Percentiles rank a stretch among this genome's conserved stretches.
Evolutionary conservation across 164 flowering plant genomes (phyloP).

Genomic region (Vitis amurensis): DNA sequence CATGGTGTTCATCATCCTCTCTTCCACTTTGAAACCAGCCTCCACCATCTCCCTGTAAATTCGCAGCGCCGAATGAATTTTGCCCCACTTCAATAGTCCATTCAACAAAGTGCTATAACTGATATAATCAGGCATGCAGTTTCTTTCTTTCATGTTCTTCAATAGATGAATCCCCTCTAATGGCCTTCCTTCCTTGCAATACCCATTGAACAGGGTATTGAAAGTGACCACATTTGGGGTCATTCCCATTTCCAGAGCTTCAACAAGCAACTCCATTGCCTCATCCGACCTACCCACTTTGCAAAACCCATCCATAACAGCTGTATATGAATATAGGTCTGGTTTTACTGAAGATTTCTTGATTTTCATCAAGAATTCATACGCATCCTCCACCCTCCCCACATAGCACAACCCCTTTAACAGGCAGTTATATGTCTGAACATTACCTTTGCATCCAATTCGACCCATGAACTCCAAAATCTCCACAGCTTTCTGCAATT

Average conservation of each 20-base stretch:
- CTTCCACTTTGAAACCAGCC: constrained; percentile 49
- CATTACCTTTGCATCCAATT: constrained; percentile 49
- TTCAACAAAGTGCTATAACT: constrained; percentile 71
- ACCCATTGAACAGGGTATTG: constrained; percentile 80
- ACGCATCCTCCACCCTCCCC: constrained; percentile 78
- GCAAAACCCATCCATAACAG: constrained; percentile 88
- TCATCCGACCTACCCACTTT: constrained; percentile 81
- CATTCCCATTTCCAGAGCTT: constrained; percentile 59
- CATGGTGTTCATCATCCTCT: constrained; percentile 54
- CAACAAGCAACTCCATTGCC: constrained; percentile 69
- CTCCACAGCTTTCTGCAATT: constrained; percentile 51
- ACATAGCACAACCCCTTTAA: constrained; percentile 85
- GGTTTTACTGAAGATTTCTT: constrained; percentile 48
- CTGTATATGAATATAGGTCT: constrained; percentile 71
- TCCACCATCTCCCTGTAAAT: constrained; percentile 60
- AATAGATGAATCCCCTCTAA: constrained; percentile 54
- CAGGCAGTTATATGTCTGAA: constrained; percentile 70
- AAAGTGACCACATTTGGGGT: constrained; percentile 61
- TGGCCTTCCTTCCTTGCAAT: constrained; percentile 74
- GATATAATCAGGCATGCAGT: constrained; percentile 64
- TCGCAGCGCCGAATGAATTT: constrained; percentile 34
- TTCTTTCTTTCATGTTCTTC: constrained; percentile 55
- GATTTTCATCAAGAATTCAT: constrained; percentile 47
- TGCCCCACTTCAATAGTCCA: constrained; percentile 75
- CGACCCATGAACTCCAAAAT: constrained; percentile 58